A percentile compares a stretch with the other conserved stretches of the same genome.
phyloP scores from a whole-genome alignment of 2,329 filamentous ascomycete genomes.

The Trichoderma aggressivum region DNA sequence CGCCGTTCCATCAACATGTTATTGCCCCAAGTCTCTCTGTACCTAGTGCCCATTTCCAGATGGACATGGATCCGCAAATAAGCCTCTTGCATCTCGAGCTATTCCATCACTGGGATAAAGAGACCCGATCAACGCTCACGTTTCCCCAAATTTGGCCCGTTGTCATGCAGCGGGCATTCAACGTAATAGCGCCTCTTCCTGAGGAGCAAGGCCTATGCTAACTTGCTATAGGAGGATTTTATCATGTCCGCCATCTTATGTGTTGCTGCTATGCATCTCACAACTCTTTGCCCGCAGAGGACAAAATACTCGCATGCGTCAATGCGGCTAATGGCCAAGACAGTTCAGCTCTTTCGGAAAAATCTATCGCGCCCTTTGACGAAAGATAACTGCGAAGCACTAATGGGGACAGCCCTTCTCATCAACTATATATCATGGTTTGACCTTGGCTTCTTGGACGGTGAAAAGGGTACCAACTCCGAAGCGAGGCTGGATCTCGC shows the following conservation, averaged over 20 bases:
- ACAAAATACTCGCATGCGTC: background rate
- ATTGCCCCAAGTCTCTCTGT: background rate
- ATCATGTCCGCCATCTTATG: background rate
- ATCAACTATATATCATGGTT: background rate
- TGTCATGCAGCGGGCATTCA: background rate
- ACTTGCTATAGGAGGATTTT: background rate
- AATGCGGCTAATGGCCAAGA: background rate
- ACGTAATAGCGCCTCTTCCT: background rate
- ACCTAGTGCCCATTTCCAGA: background rate
- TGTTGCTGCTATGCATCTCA: background rate
- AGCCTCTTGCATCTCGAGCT: background rate
- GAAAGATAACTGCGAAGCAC: background rate
- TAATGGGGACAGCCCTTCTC: background rate
- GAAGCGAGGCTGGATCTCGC: background rate
- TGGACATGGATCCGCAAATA: background rate
- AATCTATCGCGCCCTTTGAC: background rate
- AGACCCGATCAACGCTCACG: background rate
- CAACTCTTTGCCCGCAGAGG: background rate
- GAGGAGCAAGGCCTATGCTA: background rate
- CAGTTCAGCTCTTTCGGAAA: background rate
- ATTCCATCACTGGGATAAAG: background rate
- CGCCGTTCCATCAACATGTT: background rate
- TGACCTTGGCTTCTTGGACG: background rate
- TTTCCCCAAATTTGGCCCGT: background rate
- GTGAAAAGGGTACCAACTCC: background rate